These are phyloP conservation scores for Lasiosphaeris hirsuta DNA, from an alignment of 495 filamentous ascomycete species.

Conservation along the genomic window DNA sequence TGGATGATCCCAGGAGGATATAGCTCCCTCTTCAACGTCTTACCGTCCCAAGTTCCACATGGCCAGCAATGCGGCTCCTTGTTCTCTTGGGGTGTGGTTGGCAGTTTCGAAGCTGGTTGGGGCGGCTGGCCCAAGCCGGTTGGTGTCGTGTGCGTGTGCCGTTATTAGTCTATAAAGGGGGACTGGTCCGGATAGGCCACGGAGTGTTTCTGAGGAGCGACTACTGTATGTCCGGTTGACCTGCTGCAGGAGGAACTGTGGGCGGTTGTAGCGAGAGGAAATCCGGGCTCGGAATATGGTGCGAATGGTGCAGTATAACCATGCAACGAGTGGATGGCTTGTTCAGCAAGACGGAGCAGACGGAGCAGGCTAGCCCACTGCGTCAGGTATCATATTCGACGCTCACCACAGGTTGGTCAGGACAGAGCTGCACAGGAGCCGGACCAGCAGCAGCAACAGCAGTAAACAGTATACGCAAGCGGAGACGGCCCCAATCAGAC, in stretches of 20 bases:
- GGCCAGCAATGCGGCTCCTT: slow-evolving; percentile 31
- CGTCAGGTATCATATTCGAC: slow-evolving; percentile 27
- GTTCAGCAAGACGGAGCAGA: slow-evolving; percentile 18
- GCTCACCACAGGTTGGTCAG: slow-evolving; percentile 23
- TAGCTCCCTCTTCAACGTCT: slow-evolving; percentile 21
- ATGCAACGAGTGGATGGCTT: slow-evolving; percentile 13
- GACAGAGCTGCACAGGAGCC: slow-evolving; percentile 18
- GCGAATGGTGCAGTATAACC: slow-evolving; percentile 11
- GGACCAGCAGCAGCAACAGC: slow-evolving; percentile 12
- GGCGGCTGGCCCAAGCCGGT: background rate
- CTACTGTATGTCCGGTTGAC: slow-evolving; percentile 5
- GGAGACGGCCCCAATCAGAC: slow-evolving; percentile 14
- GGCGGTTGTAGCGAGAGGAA: slow-evolving; percentile 15
- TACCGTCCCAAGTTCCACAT: slow-evolving; percentile 32
- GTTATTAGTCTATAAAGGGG: slow-evolving; percentile 9
- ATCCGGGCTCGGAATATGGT: slow-evolving; percentile 19
- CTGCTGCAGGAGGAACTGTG: slow-evolving; percentile 13
- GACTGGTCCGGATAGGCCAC: slow-evolving; percentile 2
- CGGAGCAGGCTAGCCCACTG: slow-evolving; percentile 21
- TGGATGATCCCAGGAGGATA: slow-evolving; percentile 15
- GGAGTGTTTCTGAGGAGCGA: slow-evolving; percentile 6
- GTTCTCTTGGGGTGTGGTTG: background rate
- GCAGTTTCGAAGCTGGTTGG: background rate
- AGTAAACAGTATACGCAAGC: slow-evolving; percentile 23
- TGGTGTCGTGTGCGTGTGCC: slow-evolving; percentile 1